Evolutionary conservation across 352 stramenopile species (phyloP).

Genomic region (Phytopythium aichiense): DNA sequence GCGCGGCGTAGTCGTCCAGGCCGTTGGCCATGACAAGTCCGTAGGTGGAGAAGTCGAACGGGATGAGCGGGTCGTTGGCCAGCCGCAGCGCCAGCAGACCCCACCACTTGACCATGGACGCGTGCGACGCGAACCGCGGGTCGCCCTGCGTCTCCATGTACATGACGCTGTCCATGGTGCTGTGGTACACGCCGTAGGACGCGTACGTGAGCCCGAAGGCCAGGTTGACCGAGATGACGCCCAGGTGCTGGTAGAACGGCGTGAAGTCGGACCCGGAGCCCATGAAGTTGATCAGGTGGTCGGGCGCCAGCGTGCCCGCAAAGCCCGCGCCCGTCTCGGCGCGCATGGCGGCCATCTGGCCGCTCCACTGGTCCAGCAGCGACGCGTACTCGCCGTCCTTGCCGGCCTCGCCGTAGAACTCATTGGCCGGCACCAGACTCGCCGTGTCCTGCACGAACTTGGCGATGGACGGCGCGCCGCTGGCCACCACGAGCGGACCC

Average conservation of each 20-base stretch:
- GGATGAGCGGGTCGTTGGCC: slow-evolving; percentile 43
- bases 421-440: slow-evolving; percentile 46
- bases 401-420: slow-evolving; percentile 31
- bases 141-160: slow-evolving; percentile 62
- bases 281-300: slow-evolving; percentile 52
- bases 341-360: slow-evolving; percentile 16
- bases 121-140: slow-evolving; percentile 53
- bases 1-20: slow-evolving; percentile 23
- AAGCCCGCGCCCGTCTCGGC: slow-evolving; percentile 30
- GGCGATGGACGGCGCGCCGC: slow-evolving; percentile 58
- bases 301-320: slow-evolving; percentile 29
- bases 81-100: slow-evolving; percentile 56
- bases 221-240: slow-evolving; percentile 64
- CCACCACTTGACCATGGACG: slow-evolving; percentile 49
- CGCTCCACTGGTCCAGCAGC: slow-evolving; percentile 32
- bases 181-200: slow-evolving; percentile 84
- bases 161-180: slow-evolving; percentile 78
- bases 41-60: slow-evolving; percentile 69
- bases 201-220: slow-evolving; percentile 17
- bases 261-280: slow-evolving; percentile 74
- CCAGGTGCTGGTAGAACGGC: slow-evolving; percentile 83
- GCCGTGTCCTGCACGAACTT: slow-evolving; percentile 40
- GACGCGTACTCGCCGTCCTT: slow-evolving; percentile 13
- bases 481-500: slow-evolving; percentile 45
- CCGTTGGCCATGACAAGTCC: slow-evolving; percentile 49